phyloP scores from a whole-genome alignment of 192 early-diverging fungal genomes.

The Coemansia sp. region DNA sequence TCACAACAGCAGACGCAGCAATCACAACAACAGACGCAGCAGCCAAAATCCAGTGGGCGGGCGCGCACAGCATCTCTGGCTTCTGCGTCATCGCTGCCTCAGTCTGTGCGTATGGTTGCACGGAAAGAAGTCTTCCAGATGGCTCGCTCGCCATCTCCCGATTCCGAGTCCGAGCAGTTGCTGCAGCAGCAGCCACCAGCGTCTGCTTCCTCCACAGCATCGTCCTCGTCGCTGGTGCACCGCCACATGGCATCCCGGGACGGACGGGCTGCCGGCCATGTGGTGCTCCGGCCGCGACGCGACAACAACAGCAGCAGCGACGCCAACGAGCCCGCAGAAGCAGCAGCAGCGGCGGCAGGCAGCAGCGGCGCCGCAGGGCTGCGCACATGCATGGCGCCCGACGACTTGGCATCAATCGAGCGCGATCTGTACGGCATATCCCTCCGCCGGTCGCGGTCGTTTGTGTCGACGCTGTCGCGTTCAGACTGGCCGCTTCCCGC shows the following conservation, averaged over 20 bases:
- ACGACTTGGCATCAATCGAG: slow-evolving; percentile 2
- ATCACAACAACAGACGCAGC: background rate
- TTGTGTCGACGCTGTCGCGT: slow-evolving; percentile 36
- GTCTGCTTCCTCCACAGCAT: background rate
- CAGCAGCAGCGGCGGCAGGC: background rate
- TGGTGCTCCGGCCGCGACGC: slow-evolving; percentile 10
- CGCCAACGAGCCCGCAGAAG: background rate
- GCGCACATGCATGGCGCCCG: background rate
- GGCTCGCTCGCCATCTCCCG: slow-evolving; percentile 1
- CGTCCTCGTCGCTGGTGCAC: slow-evolving; percentile 18
- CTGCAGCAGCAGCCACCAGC: background rate
- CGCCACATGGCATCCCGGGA: slow-evolving; percentile 9
- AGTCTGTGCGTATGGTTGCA: slow-evolving; percentile 3
- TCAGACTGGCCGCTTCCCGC: slow-evolving; percentile 47
- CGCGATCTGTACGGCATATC: slow-evolving; percentile 2
- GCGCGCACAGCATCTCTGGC: background rate
- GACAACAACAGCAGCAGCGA: background rate
- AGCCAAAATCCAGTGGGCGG: background rate
- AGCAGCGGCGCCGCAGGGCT: background rate
- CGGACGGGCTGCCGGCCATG: slow-evolving; percentile 2
- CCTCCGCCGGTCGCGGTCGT: slow-evolving; percentile 35
- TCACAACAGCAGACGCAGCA: background rate
- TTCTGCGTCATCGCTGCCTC: background rate
- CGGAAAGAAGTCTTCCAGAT: slow-evolving; percentile 5
- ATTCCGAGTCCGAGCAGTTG: background rate